Evolutionary conservation across 768 basidiomycete genomes (phyloP).

Genomic region (Boletellus ananas): DNA sequence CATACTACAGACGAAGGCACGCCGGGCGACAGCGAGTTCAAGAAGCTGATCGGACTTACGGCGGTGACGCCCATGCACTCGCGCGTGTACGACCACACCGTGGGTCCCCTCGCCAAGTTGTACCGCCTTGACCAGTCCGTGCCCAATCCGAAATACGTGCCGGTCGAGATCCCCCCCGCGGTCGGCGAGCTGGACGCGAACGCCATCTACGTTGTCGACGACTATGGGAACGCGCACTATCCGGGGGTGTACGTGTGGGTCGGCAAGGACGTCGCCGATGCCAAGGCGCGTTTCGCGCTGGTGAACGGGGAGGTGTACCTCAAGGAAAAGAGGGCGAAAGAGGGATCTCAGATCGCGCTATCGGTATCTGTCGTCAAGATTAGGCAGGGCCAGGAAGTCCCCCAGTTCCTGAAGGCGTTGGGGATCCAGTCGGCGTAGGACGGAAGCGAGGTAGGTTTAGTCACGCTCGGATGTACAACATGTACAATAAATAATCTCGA

Average conservation of each 20-base stretch:
- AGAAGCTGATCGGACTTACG: constrained; percentile 42
- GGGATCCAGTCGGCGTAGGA: background rate
- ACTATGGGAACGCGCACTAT: constrained; percentile 26
- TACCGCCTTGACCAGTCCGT: constrained; percentile 44
- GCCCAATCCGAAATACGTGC: constrained; percentile 38
- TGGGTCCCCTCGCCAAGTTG: constrained; percentile 27
- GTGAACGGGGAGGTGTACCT: constrained; percentile 57
- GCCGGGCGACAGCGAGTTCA: constrained; percentile 44
- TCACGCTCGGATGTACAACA: background rate
- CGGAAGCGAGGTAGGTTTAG: background rate
- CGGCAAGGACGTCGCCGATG: constrained; percentile 42
- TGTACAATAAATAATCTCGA: background rate
- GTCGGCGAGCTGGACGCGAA: constrained; percentile 39
- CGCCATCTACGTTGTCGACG: constrained; percentile 53
- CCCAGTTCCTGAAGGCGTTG: constrained; percentile 36
- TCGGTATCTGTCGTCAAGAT: constrained; percentile 15
- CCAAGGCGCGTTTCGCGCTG: constrained; percentile 48
- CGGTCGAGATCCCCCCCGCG: constrained; percentile 25
- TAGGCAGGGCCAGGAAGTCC: constrained; percentile 46
- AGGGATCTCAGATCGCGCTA: constrained; percentile 15
- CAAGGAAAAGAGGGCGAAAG: constrained; percentile 31
- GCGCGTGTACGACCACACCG: constrained; percentile 2
- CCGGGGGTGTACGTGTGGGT: constrained; percentile 60
- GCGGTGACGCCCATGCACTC: constrained; percentile 14
- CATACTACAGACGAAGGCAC: constrained; percentile 46